A percentile compares a stretch with the other conserved stretches of the same genome.
Evolutionary conservation across 2,329 filamentous ascomycete genomes (phyloP).

Genomic region (Hymenoscyphus occultus): DNA sequence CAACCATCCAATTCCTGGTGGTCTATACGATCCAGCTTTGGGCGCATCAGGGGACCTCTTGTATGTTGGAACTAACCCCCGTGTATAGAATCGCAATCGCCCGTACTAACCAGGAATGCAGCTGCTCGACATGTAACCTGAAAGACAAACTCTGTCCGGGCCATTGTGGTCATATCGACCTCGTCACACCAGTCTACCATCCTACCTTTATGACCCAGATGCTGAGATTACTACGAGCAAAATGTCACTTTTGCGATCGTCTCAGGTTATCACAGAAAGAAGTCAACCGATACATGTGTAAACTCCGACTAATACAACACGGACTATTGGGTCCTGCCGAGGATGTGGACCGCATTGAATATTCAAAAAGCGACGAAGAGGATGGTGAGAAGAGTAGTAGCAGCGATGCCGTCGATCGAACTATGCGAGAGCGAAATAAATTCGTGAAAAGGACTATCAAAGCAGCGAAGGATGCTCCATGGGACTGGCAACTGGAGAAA

Average conservation of each 20-base stretch:
- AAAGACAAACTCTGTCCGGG: conserved; percentile 81
- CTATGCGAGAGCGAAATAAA: conserved; percentile 55
- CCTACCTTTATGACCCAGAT: conserved; percentile 95
- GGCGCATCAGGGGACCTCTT: conserved; percentile 84
- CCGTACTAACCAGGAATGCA: conserved; percentile 39
- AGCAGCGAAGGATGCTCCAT: conserved; percentile 45
- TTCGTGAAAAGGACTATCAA: conserved; percentile 75
- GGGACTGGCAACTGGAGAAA: conserved; percentile 53
- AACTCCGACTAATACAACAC: conserved; percentile 79
- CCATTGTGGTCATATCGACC: conserved; percentile 91
- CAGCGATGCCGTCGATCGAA: conserved; percentile 37
- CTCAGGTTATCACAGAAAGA: conserved; percentile 76
- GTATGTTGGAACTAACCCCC: conserved; percentile 49
- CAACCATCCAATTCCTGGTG: conserved; percentile 83
- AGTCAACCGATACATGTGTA: conserved; percentile 77
- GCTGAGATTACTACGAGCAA: conserved; percentile 76
- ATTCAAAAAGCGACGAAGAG: conserved; percentile 20
- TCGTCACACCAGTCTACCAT: conserved; percentile 91
- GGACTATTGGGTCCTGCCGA: conserved; percentile 69
- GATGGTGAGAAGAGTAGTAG: conserved; percentile 24
- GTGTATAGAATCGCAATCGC: neutral
- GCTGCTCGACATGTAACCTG: conserved; percentile 89
- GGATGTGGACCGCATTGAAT: conserved; percentile 44
- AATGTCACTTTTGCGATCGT: conserved; percentile 87
- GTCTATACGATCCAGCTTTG: conserved; percentile 87